Percentiles rank a stretch among this genome's conserved stretches.
Evolutionary conservation across 805 yeast species (phyloP).

Genomic region (Cyberlindnera euphorbiiphila): DNA sequence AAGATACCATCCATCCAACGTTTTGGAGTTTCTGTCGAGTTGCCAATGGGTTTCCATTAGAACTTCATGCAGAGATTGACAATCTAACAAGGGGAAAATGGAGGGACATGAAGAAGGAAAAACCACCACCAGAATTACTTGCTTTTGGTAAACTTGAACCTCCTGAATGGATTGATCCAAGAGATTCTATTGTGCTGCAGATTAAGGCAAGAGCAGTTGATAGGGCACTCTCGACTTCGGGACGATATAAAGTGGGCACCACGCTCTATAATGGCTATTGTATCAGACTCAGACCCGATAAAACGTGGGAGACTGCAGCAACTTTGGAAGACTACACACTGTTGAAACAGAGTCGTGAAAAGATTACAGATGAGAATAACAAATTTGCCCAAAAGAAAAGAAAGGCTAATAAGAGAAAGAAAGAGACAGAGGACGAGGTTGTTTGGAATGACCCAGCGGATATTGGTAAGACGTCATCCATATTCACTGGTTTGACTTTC

Average conservation of each 20-base stretch:
- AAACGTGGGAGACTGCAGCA: constrained; percentile 51
- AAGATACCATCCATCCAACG: constrained; percentile 20
- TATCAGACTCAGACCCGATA: constrained; percentile 63
- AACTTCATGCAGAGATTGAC: constrained; percentile 58
- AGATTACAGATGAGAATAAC: constrained; percentile 24
- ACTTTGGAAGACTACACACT: constrained; percentile 50
- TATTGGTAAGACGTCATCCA: constrained; percentile 23
- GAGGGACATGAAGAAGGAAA: constrained; percentile 38
- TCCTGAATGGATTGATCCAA: constrained; percentile 75
- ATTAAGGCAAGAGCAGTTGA: constrained; percentile 77
- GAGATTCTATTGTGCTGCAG: constrained; percentile 73
- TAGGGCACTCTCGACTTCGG: constrained; percentile 38
- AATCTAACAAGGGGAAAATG: constrained; percentile 57
- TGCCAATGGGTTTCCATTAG: constrained; percentile 76
- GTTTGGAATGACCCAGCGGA: constrained; percentile 21
- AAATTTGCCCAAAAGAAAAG: constrained; percentile 22
- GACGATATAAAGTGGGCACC: constrained; percentile 56
- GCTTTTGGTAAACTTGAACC: constrained; percentile 63
- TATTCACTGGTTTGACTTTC: constrained; percentile 47
- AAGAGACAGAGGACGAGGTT: constrained; percentile 22
- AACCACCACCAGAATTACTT: constrained; percentile 41
- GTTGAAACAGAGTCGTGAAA: constrained; percentile 28
- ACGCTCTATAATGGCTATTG: constrained; percentile 79
- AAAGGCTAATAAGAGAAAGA: constrained; percentile 16
- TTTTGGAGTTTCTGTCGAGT: constrained; percentile 72